Percentiles rank a stretch among this genome's conserved stretches.
phyloP scores from a whole-genome alignment of 768 basidiomycete species.

The Termitomyces eurrhizus region DNA sequence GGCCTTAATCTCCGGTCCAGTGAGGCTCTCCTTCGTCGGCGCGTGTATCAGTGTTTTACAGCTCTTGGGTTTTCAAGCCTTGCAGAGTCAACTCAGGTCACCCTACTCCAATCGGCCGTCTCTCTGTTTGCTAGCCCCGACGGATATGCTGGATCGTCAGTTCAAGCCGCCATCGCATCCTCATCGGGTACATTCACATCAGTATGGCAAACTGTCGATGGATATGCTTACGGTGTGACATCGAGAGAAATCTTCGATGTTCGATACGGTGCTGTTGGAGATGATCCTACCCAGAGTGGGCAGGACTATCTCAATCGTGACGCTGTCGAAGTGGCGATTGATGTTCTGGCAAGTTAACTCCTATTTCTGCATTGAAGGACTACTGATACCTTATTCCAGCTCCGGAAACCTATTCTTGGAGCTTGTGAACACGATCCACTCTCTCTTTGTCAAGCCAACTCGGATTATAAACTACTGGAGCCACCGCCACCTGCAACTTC shows the following conservation, averaged over 20 bases:
- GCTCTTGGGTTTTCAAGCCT: slow-evolving; percentile 76
- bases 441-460: slow-evolving; percentile 55
- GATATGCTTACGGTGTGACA: slow-evolving; percentile 90
- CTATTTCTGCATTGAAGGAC: not conserved
- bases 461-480: slow-evolving; percentile 47
- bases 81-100: slow-evolving; percentile 77
- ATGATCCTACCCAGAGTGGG: slow-evolving; percentile 26
- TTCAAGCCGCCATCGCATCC: slow-evolving; percentile 90
- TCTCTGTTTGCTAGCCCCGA: slow-evolving; percentile 85
- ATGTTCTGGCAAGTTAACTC: slow-evolving; percentile 57
- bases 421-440: slow-evolving; percentile 87
- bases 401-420: slow-evolving; percentile 73
- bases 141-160: slow-evolving; percentile 72
- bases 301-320: slow-evolving; percentile 68
- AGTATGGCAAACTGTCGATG: slow-evolving; percentile 85
- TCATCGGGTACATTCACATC: slow-evolving; percentile 79
- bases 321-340: slow-evolving; percentile 74
- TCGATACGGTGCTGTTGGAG: slow-evolving; percentile 30
- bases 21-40: slow-evolving; percentile 78
- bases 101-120: slow-evolving; percentile 77
- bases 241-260: slow-evolving; percentile 54
- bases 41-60: slow-evolving; percentile 88
- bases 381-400: slow-evolving; percentile 33
- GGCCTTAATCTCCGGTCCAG: slow-evolving; percentile 66
- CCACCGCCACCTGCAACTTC: slow-evolving; percentile 76